Evolutionary conservation across 129 eudicot genomes (phyloP).

Genomic region (Deinandra increscens): DNA sequence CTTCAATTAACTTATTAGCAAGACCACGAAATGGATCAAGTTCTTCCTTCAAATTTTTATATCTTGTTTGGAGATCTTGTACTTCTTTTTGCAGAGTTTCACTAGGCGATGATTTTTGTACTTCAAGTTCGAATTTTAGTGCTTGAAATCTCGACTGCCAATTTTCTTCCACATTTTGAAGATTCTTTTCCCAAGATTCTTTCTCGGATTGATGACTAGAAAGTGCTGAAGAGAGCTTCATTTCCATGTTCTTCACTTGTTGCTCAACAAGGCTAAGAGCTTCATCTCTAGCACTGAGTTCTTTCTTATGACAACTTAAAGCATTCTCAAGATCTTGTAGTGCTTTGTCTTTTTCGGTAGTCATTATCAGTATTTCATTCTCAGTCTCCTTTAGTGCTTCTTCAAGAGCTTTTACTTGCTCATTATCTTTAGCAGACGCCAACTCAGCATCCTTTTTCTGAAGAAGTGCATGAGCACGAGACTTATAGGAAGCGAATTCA

Average conservation of each 20-base stretch:
- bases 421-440: constrained; percentile 83
- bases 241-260: constrained; percentile 67
- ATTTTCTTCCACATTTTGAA: constrained; percentile 86
- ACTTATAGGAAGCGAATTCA: constrained; percentile 88
- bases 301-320: constrained; percentile 56
- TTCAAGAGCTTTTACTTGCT: constrained; percentile 74
- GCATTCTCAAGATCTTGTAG: constrained; percentile 72
- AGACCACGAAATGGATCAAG: constrained; percentile 90
- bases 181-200: constrained; percentile 68
- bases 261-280: constrained; percentile 63
- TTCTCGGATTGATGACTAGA: constrained; percentile 65
- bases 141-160: constrained; percentile 84
- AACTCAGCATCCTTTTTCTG: constrained; percentile 93
- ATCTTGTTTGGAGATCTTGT: constrained; percentile 57
- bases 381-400: constrained; percentile 98
- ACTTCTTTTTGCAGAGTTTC: constrained; percentile 64
- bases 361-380: constrained; percentile 54
- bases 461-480: constrained; percentile 97
- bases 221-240: constrained; percentile 61
- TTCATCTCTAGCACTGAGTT: constrained; percentile 71
- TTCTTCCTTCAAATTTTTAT: constrained; percentile 88
- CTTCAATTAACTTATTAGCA: constrained; percentile 94
- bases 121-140: constrained; percentile 47
- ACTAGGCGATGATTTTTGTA: constrained; percentile 49
- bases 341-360: constrained; percentile 80